These are phyloP conservation scores for Pezicula rhizophila DNA, from an alignment of 2,329 filamentous ascomycete genomes.

Conservation along the genomic window DNA sequence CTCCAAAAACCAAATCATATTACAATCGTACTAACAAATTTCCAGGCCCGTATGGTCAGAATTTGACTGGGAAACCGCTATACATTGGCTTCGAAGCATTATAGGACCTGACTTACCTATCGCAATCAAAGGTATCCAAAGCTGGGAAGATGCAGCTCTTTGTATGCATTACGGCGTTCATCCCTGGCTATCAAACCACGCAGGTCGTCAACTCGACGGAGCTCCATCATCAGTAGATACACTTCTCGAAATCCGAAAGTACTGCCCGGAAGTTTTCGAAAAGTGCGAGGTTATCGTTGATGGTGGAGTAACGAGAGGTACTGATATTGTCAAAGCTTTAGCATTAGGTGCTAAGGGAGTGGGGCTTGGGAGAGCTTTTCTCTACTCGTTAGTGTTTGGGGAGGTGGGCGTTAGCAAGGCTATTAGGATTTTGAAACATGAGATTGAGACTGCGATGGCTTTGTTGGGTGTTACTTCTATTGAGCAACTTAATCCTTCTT, in stretches of 20 bases:
- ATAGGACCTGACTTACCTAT: not conserved
- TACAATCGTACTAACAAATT: not conserved
- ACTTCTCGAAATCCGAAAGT: constrained; percentile 46
- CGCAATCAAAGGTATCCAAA: not conserved
- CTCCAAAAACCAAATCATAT: not conserved
- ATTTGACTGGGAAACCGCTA: not conserved
- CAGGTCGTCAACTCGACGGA: not conserved
- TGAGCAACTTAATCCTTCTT: not conserved
- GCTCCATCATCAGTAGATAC: constrained; percentile 52
- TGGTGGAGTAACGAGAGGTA: constrained; percentile 49
- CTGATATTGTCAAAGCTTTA: constrained; percentile 55
- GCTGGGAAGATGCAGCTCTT: not conserved
- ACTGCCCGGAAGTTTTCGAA: constrained; percentile 15
- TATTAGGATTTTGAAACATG: constrained; percentile 43
- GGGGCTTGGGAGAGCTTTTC: constrained; percentile 47
- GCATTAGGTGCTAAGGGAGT: constrained; percentile 57
- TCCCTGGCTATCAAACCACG: not conserved
- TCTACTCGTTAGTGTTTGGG: constrained; percentile 46
- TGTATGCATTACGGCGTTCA: not conserved
- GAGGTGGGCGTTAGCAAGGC: constrained; percentile 38
- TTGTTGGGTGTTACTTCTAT: not conserved
- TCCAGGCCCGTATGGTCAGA: not conserved
- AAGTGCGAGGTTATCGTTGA: constrained; percentile 50
- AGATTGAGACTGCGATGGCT: constrained; percentile 28
- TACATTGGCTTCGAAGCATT: not conserved